These are phyloP conservation scores for Earliella scabrosa DNA, from an alignment of 1,284 basidiomycete species.

Conservation along the genomic window DNA sequence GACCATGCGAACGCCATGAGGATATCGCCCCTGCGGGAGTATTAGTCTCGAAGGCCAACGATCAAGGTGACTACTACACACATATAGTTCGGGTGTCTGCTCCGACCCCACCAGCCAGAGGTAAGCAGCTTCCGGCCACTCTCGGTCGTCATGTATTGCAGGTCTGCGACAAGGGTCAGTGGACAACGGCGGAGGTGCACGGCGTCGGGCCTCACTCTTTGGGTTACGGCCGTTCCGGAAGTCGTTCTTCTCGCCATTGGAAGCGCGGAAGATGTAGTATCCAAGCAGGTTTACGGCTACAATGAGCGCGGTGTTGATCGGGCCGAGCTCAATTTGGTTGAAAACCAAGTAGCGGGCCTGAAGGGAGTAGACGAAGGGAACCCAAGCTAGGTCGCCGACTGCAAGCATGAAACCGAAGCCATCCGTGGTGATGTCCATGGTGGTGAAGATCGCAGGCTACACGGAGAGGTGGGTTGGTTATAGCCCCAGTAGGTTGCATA, in stretches of 20 bases:
- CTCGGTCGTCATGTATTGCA: conserved; percentile 84
- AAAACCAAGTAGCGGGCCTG: too few species aligned
- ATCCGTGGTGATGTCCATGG: conserved; percentile 98
- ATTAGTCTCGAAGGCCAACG: conserved; percentile 4
- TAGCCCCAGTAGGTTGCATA: not conserved
- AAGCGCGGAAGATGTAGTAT: conserved; percentile 89
- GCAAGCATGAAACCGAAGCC: conserved; percentile 99
- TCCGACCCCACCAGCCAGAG: conserved; percentile 97
- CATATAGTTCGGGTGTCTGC: conserved; percentile 94
- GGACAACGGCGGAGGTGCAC: not conserved
- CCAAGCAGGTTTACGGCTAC: conserved; percentile 76
- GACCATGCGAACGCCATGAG: conserved; percentile 94
- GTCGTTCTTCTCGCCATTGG: conserved; percentile 95
- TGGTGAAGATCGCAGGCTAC: conserved; percentile 86
- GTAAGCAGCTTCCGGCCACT: conserved; percentile 91
- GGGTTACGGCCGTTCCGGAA: conserved; percentile 95
- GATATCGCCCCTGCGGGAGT: conserved; percentile 69
- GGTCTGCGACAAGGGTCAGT: conserved; percentile 48
- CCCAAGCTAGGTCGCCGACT: conserved; percentile 93
- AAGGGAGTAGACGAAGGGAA: conserved; percentile 89
- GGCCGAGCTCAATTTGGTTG: conserved; percentile 83
- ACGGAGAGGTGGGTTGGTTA: not conserved
- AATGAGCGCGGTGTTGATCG: conserved; percentile 63
- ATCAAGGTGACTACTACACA: conserved; percentile 42
- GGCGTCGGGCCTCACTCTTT: conserved; percentile 62